Base-by-base conservation (phyloP, 768 basidiomycete species). In the Mycena galopus region DNA sequence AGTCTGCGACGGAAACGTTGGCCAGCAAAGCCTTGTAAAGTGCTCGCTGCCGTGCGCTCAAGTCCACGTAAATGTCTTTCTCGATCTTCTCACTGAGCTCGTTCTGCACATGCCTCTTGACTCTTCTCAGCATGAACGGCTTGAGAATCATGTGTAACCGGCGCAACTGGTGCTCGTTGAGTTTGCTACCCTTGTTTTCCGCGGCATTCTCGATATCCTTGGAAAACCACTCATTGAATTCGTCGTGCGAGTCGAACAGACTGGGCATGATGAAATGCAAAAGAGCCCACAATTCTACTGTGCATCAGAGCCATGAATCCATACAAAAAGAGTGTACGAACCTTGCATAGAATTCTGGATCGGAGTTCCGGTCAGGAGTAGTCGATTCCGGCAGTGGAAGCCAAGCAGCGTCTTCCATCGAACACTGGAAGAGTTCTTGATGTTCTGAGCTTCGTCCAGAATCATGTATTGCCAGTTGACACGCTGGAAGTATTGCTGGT, bases 391-490 rank as follows among this genome's bases (percentile, higher is more conserved):
- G 79, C 97, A 99, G 35, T 96, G 95, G 82, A 99, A 96, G 21
- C 96, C 94, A 56, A 99, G 90, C 21, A 99, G 86, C 1, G 97
- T 97, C 83, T 98, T 99, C 98, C 98, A 99, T 51, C 98, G 89
- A 11, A 95, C 94, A 82, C 94, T 96, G 27, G 95, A 91, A 27
- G 98, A 96, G 78, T 96, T 97, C 87, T 99, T 99, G 88, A 99
- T 99, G 67, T 98, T 98, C 82, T 99, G 98, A 2, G 98, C 98
- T 82, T 99, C 98, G 77, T 99, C 98, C n/a, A 99, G 87, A 70
- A 99, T 91, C 97, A 99, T 99, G 80, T 99, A 99, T 83, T 99
- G 98, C 98, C 98, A 99, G 78, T 96, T 97, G 73, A 98, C 93
- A 44, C 94, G 90, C 79, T 98, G 95, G 84, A 99, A 97, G 83